Evolutionary conservation across 331 rosid species (phyloP), one percentile per base, ranked within the genome.

Genomic region (Cucumis variabilis): DNA sequence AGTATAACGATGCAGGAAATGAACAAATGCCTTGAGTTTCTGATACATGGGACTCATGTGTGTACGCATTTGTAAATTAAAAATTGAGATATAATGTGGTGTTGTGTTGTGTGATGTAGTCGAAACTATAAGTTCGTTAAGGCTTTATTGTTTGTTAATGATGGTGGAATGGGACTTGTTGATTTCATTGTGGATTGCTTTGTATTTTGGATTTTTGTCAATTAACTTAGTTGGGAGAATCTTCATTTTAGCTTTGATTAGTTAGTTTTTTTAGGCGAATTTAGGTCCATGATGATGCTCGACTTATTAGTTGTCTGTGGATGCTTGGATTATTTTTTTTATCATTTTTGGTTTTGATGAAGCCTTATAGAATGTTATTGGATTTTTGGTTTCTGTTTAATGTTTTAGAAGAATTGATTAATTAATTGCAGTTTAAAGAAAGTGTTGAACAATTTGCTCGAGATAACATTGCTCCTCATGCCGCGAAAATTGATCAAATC

Each of bases 381-480:
- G 3, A 33, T 76, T 79, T 70, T 16, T 7, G 17, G 71, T 86
- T 55, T 66, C 76, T 14, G 78, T 7, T 70, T 16, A 2, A 15
- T 76, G 86, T 66, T 81, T 14, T 82, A 6, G 86, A 62, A 37
- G 23, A 63, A 7, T 48, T 4, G 41, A 11, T 48, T 23, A 58
- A 62, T 23, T 92, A 76, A 63, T 48, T 90, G 41, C 96, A 97
- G 98, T 97, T 97, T 85, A 95, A 97, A 90, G 97, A 94, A 87
- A 97, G 98, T 81, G 97, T 95, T 51, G 51, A 92, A 75, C 98
- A 95, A 63, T 97, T 97, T 90, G 97, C 97, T 50, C 90, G 90
- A 86, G 98, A 91, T 66, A 87, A 92, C 87, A 95, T 97, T 87
- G 96, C 97, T 55, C 99, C 95, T 83, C 96, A 95, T 93, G 96